Conservation (phyloP, 2,329 filamentous ascomycete genomes). For the Hysterium pulicare region DNA sequence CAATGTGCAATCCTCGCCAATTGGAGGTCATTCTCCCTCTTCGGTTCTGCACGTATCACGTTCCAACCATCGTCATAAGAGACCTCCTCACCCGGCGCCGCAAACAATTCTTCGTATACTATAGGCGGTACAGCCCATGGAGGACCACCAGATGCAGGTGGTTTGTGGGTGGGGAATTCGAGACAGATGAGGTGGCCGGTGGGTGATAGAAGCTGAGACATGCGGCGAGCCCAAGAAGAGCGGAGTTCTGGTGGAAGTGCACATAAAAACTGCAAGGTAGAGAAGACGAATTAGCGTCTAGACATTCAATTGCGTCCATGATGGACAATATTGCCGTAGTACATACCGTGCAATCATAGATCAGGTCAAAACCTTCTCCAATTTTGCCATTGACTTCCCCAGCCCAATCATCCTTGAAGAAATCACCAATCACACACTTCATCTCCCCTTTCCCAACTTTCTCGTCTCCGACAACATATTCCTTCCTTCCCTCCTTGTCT, state of each 20-base stretch:
- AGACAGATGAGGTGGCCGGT: conserved; percentile 60
- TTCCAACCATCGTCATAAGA: conserved; percentile 57
- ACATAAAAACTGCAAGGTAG: conserved; percentile 58
- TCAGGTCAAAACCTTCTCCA: conserved; percentile 58
- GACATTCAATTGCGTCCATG: too few species aligned
- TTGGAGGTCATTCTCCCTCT: conserved; percentile 37
- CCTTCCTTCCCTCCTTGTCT: conserved; percentile 37
- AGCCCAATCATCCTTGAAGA: conserved; percentile 61
- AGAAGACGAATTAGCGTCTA: too few species aligned
- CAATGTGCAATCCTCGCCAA: conserved; percentile 51
- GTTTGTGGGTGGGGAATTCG: conserved; percentile 75
- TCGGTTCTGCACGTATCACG: conserved; percentile 47
- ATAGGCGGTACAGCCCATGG: conserved; percentile 68
- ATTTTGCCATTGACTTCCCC: conserved; percentile 34
- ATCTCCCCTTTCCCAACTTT: conserved; percentile 49
- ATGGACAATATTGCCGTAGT: too few species aligned
- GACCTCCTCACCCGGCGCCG: conserved; percentile 65
- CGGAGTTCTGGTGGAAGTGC: conserved; percentile 55
- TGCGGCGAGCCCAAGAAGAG: conserved; percentile 56
- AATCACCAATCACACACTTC: conserved; percentile 61
- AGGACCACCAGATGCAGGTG: conserved; percentile 62
- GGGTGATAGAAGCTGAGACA: conserved; percentile 52
- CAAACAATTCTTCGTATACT: conserved; percentile 69
- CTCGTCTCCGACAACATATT: conserved; percentile 43
- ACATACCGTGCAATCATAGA: conserved; percentile 62